Base-by-base conservation (phyloP, 2,329 filamentous ascomycete species). In the Paecilomyces niveus region DNA sequence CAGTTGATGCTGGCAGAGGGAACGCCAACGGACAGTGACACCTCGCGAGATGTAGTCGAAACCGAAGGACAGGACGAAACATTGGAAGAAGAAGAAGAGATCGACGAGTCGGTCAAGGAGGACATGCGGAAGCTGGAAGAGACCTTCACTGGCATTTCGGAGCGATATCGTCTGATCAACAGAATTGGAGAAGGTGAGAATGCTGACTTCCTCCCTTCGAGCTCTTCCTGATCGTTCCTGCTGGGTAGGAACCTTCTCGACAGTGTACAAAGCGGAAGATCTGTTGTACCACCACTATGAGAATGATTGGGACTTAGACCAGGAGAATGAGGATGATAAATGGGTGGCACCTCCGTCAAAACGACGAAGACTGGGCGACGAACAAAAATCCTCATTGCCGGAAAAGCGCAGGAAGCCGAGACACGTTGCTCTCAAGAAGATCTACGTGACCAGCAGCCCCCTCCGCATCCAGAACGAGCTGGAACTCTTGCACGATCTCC, bases 221-320 rank as follows among this genome's bases (percentile, higher is more conserved):
- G 32, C 21, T 45, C 49, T 31, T 59, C 8, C 54, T 50, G 59
- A 33, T 57, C 11, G 49, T 60, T 60, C 22, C 22, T 1, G 22
- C 22, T 21, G n/a, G 35, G 8, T 64, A 96, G 92, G 94, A 59
- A 99, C 94, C 1, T 99, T 99, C 72, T 97, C 94, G 0, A 97
- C 94, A 1, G 94, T 99, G 11, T 99, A 99, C 82, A 99, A 99
- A 74, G 94, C 95, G 21, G 92, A 97, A 74, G 94, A 99, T 71
- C 78, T 97, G 26, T 81, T 88, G 58, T 96, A 97, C 72, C 85
- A 94, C 63, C 80, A 83, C 59, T 95, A 90, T 74, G 80, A 89
- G 62, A 97, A 97, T 70, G 84, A 87, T 63, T 97, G 93, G 92
- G 92, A 97, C 69, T 73, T 89, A 45, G 82, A 84, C 59, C 81